Base-by-base conservation (phyloP, 75 land plant genomes). In the Pinus taeda region DNA sequence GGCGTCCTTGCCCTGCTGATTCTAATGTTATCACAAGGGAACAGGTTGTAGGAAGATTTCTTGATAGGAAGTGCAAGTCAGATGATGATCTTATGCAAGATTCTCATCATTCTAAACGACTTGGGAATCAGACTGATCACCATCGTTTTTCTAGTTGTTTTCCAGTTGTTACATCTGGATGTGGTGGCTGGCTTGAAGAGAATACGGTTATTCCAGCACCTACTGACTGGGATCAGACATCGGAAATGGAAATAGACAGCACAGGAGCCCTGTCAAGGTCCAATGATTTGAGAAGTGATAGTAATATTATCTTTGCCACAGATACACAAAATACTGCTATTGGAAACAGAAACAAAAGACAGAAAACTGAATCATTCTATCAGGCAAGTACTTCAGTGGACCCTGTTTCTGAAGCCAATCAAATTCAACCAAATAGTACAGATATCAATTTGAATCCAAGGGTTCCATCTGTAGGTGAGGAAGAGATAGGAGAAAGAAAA, bases 101-200 rank as follows among this genome's bases (percentile, higher is more conserved):
- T 59, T 81, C 77, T 18, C 77, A 80, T 70, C 62, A 73, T 37
- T 14, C 74, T 37, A 85, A 89, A 81, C 79, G 69, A 62, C 90
- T 55, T 59, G 79, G 79, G 73, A 81, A 57, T 78, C 85, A 49
- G 3, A 4, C 42, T 6, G 64, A 57, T 39, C 60, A 56, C 66
- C 39, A 59, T 62, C 14, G 33, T 36, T 74, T 74, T 74, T 4
- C 77, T 30, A 33, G n/a, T 75, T 60, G 37, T 53, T 55, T 66
- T 45, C 67, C 65, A 74, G 71, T 49, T 2, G 74, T 66, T 49
- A 49, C 76, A 22, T 76, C 81, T 45, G 86, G 86, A 64, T 73
- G 59, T 57, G 90, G 90, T 37, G 89, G 89, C 21, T 88, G 89
- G 90, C 65, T 88, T 58, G 90, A 83, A 22, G 88, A 88, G n/a